Evolutionary conservation across 768 basidiomycete species (phyloP).

Genomic region (Tricholoma saponaceum): DNA sequence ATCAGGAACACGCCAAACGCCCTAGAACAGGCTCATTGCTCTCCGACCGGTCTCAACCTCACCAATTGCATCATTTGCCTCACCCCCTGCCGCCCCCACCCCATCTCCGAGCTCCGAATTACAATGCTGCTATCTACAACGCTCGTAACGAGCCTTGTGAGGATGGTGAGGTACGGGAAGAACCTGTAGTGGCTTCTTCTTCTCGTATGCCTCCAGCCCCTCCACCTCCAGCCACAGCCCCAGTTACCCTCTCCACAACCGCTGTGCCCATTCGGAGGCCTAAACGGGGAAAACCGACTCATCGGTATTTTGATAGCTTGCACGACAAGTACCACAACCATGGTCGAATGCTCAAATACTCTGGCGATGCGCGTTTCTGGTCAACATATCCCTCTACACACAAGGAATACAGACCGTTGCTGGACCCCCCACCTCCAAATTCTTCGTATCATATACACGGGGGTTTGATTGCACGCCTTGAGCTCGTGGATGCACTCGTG

Average conservation of each 20-base stretch:
- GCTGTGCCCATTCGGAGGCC: slow-evolving; percentile 64
- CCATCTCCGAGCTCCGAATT: slow-evolving; percentile 22
- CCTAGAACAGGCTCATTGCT: slow-evolving; percentile 33
- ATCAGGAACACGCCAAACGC: slow-evolving; percentile 43
- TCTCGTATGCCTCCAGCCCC: slow-evolving; percentile 18
- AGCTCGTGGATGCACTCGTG: slow-evolving; percentile 76
- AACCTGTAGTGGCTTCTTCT: slow-evolving; percentile 26
- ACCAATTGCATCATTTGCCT: slow-evolving; percentile 15
- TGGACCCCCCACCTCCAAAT: slow-evolving; percentile 57
- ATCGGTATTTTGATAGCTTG: slow-evolving; percentile 50
- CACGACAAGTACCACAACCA: slow-evolving; percentile 67
- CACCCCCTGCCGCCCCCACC: slow-evolving; percentile 22
- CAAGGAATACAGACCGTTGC: slow-evolving; percentile 60
- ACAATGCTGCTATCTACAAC: slow-evolving; percentile 15
- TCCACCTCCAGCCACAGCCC: neutral
- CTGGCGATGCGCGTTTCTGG: slow-evolving; percentile 76
- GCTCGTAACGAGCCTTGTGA: slow-evolving; percentile 44
- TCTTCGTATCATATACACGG: slow-evolving; percentile 76
- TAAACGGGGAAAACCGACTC: slow-evolving; percentile 50
- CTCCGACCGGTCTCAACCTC: slow-evolving; percentile 18
- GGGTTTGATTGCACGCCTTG: slow-evolving; percentile 71
- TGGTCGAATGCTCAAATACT: slow-evolving; percentile 78
- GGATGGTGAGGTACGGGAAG: slow-evolving; percentile 53
- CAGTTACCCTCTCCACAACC: slow-evolving; percentile 26
- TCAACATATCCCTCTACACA: slow-evolving; percentile 65